A percentile compares a stretch with the other conserved stretches of the same genome.
phyloP scores from a whole-genome alignment of 2,329 filamentous ascomycete species.

The Pseudogymnoascus sp. region DNA sequence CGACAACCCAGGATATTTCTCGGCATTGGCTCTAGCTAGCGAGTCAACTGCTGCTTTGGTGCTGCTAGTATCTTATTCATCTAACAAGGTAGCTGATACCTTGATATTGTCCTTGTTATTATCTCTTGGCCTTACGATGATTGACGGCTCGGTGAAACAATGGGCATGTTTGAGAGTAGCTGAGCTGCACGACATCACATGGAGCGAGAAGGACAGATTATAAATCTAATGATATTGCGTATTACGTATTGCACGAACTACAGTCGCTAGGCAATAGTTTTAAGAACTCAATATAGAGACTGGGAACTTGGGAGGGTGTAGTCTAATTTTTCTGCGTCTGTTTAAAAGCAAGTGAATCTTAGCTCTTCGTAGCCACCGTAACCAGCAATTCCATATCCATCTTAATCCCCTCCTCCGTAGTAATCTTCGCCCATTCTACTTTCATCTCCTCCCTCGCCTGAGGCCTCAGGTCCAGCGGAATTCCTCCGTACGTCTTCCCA shows the following conservation, averaged over 20 bases:
- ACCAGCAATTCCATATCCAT: constrained; percentile 27
- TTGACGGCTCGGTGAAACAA: background rate
- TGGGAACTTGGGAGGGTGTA: background rate
- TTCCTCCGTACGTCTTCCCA: constrained; percentile 27
- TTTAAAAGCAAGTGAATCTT: background rate
- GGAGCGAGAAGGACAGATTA: background rate
- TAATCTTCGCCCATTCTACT: constrained; percentile 24
- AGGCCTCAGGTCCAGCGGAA: constrained; percentile 24
- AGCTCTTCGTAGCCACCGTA: background rate
- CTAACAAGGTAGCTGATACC: background rate
- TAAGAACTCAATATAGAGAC: background rate
- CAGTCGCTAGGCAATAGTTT: background rate
- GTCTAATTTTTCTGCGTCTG: background rate
- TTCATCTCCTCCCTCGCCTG: constrained; percentile 25
- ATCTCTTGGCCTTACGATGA: background rate
- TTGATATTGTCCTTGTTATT: background rate
- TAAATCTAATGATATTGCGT: background rate
- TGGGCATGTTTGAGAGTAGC: background rate
- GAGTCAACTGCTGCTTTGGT: background rate
- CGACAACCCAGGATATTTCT: background rate
- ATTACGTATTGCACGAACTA: background rate
- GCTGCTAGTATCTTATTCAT: background rate
- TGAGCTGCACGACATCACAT: background rate
- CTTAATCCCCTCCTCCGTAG: constrained; percentile 22
- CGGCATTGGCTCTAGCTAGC: background rate